These are phyloP conservation scores for Aureobasidium subglaciale DNA, from an alignment of 2,329 filamentous ascomycete genomes.

Conservation along the genomic window DNA sequence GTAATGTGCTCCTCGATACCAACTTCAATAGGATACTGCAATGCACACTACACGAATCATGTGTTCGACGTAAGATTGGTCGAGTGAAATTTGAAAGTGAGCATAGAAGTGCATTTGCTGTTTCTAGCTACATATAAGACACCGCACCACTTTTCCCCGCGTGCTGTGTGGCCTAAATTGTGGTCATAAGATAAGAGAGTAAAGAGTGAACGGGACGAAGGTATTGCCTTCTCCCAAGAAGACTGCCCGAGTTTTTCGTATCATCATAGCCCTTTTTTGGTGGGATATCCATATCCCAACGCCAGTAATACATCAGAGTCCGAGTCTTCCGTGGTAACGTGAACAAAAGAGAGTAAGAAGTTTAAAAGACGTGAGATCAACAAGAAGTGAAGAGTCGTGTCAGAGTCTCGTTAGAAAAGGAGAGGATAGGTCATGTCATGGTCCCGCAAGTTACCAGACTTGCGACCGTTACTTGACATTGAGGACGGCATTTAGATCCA, in stretches of 20 bases:
- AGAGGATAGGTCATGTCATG: slow-evolving; percentile 1
- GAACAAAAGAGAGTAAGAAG: slow-evolving; percentile 16
- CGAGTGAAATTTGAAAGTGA: not conserved
- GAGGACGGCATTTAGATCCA: slow-evolving; percentile 20
- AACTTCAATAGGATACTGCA: not conserved
- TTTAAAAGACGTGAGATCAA: slow-evolving; percentile 11
- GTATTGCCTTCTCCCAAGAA: slow-evolving; percentile 12
- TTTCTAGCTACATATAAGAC: slow-evolving; percentile 5
- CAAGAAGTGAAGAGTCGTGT: slow-evolving; percentile 16
- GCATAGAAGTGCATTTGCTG: slow-evolving; percentile 9
- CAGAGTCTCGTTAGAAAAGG: not conserved
- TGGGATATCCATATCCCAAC: slow-evolving; percentile 14
- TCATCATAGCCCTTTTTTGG: slow-evolving; percentile 12
- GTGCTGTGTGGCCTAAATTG: slow-evolving; percentile 12
- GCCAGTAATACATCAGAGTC: slow-evolving; percentile 13
- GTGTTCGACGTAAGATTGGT: no score
- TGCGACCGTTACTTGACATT: slow-evolving; percentile 16
- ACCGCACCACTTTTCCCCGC: not conserved
- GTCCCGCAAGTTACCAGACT: slow-evolving; percentile 16
- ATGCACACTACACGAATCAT: not conserved
- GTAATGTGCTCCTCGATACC: not conserved
- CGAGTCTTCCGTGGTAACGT: slow-evolving; percentile 14
- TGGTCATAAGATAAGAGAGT: slow-evolving; percentile 6
- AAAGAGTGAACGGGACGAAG: slow-evolving; percentile 15
- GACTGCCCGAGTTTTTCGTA: slow-evolving; percentile 14